Evolutionary conservation across 306 rosid genomes (phyloP).

Genomic region (Quercus cerris): DNA sequence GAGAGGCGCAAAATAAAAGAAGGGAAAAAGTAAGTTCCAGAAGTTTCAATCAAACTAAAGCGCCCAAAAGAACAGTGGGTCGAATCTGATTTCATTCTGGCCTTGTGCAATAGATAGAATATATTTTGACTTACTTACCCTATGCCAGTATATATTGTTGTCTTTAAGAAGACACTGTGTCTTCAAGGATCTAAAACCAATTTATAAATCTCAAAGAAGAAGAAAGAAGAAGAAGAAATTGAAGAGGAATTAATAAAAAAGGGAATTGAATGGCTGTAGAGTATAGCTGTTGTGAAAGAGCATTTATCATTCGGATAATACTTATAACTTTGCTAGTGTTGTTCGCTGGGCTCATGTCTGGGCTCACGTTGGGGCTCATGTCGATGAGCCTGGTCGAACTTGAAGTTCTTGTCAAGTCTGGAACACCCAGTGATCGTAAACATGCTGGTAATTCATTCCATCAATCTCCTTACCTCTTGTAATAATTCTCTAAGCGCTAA

Average conservation of each 20-base stretch:
- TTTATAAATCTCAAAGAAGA: neutral
- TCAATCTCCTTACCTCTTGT: neutral
- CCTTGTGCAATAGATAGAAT: neutral
- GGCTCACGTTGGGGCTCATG: conserved; percentile 97
- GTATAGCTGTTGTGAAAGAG: conserved; percentile 47
- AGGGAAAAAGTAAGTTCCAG: neutral
- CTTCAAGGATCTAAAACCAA: neutral
- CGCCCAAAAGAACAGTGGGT: neutral
- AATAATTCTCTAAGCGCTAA: neutral
- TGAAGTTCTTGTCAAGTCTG: conserved; percentile 88
- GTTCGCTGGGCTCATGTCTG: conserved; percentile 93
- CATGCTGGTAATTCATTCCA: conserved; percentile 56
- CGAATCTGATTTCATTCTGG: conserved; percentile 10
- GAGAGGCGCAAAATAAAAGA: neutral
- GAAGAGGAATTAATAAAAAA: neutral
- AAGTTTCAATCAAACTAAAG: neutral
- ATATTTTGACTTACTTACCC: neutral
- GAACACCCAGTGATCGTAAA: conserved; percentile 66
- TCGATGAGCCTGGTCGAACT: conserved; percentile 96
- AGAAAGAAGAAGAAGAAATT: neutral
- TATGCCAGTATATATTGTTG: neutral
- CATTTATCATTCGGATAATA: conserved; percentile 56
- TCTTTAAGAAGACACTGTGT: neutral
- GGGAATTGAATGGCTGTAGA: conserved; percentile 57
- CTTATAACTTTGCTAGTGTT: conserved; percentile 53